Evolutionary conservation across 352 stramenopile species (phyloP), one percentile per base, ranked within the genome.

Genomic region (Phytophthora litchii): DNA sequence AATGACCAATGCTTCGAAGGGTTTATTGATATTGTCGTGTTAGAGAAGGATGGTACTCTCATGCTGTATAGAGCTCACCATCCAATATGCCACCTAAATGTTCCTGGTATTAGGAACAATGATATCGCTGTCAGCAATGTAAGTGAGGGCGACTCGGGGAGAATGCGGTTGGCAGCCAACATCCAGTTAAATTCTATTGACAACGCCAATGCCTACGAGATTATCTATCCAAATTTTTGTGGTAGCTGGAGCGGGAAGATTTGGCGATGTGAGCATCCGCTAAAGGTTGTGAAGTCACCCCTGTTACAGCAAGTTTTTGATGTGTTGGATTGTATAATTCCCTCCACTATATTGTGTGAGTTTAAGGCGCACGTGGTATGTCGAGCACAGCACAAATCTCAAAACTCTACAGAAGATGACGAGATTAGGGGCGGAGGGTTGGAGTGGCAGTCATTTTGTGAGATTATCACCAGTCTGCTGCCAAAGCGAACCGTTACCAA

Each of bases 1-100:
- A 43, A 42, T n/a, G 9, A 21, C 6, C 19, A 29, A 38, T 10
- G 17, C 17, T 35, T 50, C 16, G 19, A 62, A 10, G 19, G 31
- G 2, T 60, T 25, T 9, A 57, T 23, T 3, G 78, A 88, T 47
- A 78, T 88, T 47, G 50, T 85, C n/a, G 53, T 85, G 11, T 62
- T 82, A 2, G 47, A 66, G 55, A 61, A 48, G 10, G 55, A 76
- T 49, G 45, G 70, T 11, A 48, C 48, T 3, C 34, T 85, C 8
- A 51, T 63, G 44, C 48, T 85, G 19, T 61, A 85, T 48, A 64
- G 63, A 57, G 72, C 67, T 10, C 51, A 64, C 4, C 46, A 57
- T 53, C 36, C 25, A 14, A 58, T 87, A 40, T 87, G 72, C 40
- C 43, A 53, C 6, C 44, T 86, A 12, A 13, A 54, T 35, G 43